Conservation (phyloP, 1,139 yeast species). For the Yamadazyma blattariae region DNA sequence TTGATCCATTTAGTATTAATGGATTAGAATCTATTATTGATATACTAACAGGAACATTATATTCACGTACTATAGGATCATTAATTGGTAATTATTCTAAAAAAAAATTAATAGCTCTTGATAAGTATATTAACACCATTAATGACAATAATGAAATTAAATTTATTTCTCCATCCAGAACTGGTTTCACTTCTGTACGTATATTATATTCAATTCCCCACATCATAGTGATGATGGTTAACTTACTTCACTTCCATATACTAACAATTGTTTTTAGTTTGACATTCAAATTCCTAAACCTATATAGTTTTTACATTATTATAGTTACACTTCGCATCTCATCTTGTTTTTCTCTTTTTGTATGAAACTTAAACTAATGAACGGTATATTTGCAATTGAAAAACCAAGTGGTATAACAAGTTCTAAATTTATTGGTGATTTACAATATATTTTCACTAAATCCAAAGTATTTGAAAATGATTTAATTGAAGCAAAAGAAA, state of each 20-base stretch:
- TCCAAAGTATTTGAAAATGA: slow-evolving; percentile 60
- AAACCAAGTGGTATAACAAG: slow-evolving; percentile 89
- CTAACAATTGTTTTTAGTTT: slow-evolving; percentile 20
- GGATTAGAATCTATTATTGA: slow-evolving; percentile 44
- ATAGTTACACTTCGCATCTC: slow-evolving; percentile 4
- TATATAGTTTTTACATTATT: no score
- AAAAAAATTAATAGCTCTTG: slow-evolving; percentile 36
- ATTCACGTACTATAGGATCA: slow-evolving; percentile 16
- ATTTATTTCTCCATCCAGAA: slow-evolving; percentile 51
- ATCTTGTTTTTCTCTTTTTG: no score
- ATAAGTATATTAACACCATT: slow-evolving; percentile 39
- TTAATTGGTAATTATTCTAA: slow-evolving; percentile 20
- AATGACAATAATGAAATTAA: slow-evolving; percentile 33
- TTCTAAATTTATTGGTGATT: slow-evolving; percentile 60
- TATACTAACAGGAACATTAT: slow-evolving; percentile 40
- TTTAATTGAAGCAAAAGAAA: slow-evolving; percentile 38
- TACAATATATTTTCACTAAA: slow-evolving; percentile 61
- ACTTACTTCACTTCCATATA: no score
- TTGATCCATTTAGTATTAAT: slow-evolving; percentile 34
- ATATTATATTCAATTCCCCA: neutral
- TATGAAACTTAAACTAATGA: no score
- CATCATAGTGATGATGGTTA: no score
- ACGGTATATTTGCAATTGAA: slow-evolving; percentile 90
- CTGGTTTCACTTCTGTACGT: slow-evolving; percentile 55
- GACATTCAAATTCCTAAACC: slow-evolving; percentile 42